Evolutionary conservation across 805 yeast species (phyloP), one percentile per base, ranked within the genome.

Genomic region (Starmerella potacharoeniae): DNA sequence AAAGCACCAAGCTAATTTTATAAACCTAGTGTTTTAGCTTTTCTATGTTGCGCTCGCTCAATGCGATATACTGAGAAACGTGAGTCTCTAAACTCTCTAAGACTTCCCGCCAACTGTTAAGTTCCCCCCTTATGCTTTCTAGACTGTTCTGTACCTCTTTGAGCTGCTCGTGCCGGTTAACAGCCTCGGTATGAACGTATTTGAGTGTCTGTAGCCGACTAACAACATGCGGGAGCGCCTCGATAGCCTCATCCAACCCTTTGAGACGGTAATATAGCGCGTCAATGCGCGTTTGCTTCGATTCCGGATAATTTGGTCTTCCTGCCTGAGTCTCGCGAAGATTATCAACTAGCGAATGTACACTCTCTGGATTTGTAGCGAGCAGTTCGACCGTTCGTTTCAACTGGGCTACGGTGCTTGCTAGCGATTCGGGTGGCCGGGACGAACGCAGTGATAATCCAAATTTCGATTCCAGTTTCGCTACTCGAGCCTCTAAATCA

Each of bases 201-300:
- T 39, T 31, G 31, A 59, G 37, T 3, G 60, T 52, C 28, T 55
- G 56, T 2, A 59, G 40, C 17, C 62, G 50, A 30, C 57, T 50
- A 1, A 48, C 42, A 1, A 58, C 37, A 2, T 41, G 33, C 1
- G 62, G 62, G 2, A 59, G 29, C 4, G 30, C 31, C 16, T 17
- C 33, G 6, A 59, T 30, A 5, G 52, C 48, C 22, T 39, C 40
- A 17, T 52, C 58, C 7, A 47, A 6, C 6, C n/a, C 33, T 2
- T 16, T n/a, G 11, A 55, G 44, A 5, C 54, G 40, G 22, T 17
- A 10, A 16, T 55, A 55, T 7, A 55, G n/a, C 46, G 51, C 44
- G 11, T 47, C 51, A 6, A 55, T 36, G 2, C 49, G 49, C 1
- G 39, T 5, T 16, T 41, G n/a, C 28, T 16, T 44, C 17, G 46